Evolutionary conservation across 257 asterid genomes (phyloP).

Genomic region (Paraleonurus japonicus): DNA sequence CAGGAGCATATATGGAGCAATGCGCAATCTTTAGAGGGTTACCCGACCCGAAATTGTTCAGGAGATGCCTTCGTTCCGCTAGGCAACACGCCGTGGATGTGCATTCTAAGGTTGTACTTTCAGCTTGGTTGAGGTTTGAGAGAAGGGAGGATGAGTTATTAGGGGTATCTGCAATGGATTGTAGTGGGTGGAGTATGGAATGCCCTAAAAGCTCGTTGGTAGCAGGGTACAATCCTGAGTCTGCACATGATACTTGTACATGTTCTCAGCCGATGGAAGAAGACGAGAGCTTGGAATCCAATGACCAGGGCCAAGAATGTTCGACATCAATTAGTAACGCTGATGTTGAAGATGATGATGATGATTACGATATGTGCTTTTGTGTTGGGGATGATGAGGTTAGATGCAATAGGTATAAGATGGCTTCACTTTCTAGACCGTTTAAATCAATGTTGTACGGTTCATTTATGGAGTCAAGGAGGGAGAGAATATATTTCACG

Average conservation of each 20-base stretch:
- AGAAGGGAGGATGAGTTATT: conserved; percentile 87
- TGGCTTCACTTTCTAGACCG: conserved; percentile 83
- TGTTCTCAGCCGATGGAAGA: conserved; percentile 40
- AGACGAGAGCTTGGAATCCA: conserved; percentile 26
- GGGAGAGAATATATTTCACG: conserved; percentile 71
- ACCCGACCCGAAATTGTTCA: conserved; percentile 82
- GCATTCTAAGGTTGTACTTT: conserved; percentile 82
- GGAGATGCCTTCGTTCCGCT: conserved; percentile 78
- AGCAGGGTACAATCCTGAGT: conserved; percentile 86
- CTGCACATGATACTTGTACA: conserved; percentile 59
- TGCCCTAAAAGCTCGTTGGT: conserved; percentile 66
- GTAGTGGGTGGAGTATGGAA: conserved; percentile 76
- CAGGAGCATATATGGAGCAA: conserved; percentile 69
- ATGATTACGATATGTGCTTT: conserved; percentile 66
- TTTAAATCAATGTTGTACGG: conserved; percentile 81
- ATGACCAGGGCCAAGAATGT: conserved; percentile 48
- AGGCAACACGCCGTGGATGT: conserved; percentile 84
- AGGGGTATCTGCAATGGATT: conserved; percentile 84
- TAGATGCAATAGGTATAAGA: conserved; percentile 68
- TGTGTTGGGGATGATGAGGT: conserved; percentile 84
- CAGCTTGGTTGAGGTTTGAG: conserved; percentile 93
- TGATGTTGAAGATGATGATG: conserved; percentile 46
- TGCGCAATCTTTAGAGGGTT: conserved; percentile 67
- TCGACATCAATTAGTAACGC: conserved; percentile 55
- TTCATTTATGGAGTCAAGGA: conserved; percentile 66